Evolutionary conservation across 805 yeast genomes (phyloP), one percentile per base, ranked within the genome.

Genomic region (Saturnispora ahearnii): DNA sequence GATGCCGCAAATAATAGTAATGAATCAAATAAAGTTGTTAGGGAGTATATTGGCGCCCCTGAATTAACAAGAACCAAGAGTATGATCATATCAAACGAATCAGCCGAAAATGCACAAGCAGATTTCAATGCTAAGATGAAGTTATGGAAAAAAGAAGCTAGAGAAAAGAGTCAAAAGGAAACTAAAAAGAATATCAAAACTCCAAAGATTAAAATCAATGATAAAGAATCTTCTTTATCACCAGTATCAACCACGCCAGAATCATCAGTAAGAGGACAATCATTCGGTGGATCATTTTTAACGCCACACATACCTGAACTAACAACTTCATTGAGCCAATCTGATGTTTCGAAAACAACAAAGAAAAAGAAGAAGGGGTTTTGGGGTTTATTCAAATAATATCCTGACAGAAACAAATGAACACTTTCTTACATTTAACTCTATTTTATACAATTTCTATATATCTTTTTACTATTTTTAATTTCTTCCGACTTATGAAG

Each of bases 1-100:
- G 67, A 63, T 38, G 65, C 67, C n/a, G 71, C 72, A 3, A 59
- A 54, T 31, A 52, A 53, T 22, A 73, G 70, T 18, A 67, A 64
- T 12, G 70, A 66, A 46, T 67, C 70, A 13, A 73, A 72, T 0
- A 65, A 64, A 36, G 53, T 73, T 18, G 72, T 73, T 29, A 61
- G 76, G 31, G 62, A 71, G 0, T 55, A 73, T 24, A 72, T 77
- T 0, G 76, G 74, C 8, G 66, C 69, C 2, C 71, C 72, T 1
- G 68, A 64, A 22, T 24, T 51, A 10, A 56, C 58, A 30, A 51
- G 55, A 22, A 52, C 59, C 5, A 63, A 59, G 47, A 64, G 68
- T 36, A 65, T 66, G 69, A 55, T 66, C 8, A 29, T 45, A 8
- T 18, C 40, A 5, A 31, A 26, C 7, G 49, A 46, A n/a, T n/a